Percentiles rank a stretch among this genome's conserved stretches.
Evolutionary conservation across 495 filamentous ascomycete genomes (phyloP).

Genomic region (Friedmanniomyces endolithicus): DNA sequence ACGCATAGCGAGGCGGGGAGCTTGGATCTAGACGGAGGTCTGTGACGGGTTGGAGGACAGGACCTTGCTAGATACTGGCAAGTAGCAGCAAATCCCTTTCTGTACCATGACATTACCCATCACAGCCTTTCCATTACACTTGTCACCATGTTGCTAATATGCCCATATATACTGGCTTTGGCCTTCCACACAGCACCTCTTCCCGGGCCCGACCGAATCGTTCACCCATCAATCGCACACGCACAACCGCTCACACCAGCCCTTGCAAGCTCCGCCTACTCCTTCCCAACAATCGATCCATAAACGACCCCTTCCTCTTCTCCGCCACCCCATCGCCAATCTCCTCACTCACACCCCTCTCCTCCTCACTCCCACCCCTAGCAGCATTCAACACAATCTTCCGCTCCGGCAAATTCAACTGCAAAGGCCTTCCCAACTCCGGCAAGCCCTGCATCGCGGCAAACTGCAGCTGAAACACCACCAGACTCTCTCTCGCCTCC

Average conservation of each 20-base stretch:
- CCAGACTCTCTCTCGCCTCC: slow-evolving; percentile 17
- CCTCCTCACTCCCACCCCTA: neutral
- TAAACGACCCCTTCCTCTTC: slow-evolving; percentile 16
- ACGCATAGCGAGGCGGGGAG: neutral
- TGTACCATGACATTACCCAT: no score
- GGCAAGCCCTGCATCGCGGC: neutral
- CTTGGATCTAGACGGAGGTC: neutral
- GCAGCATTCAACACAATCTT: neutral
- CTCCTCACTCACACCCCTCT: neutral
- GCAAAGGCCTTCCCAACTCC: slow-evolving; percentile 4
- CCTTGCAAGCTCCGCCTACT: slow-evolving; percentile 6
- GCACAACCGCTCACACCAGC: neutral
- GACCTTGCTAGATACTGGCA: no score
- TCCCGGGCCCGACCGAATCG: neutral
- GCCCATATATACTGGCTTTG: neutral
- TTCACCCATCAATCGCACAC: neutral
- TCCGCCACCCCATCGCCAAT: slow-evolving; percentile 6
- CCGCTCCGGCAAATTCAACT: slow-evolving; percentile 8
- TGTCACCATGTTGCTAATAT: neutral
- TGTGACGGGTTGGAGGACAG: neutral
- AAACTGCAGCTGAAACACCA: slow-evolving; percentile 14
- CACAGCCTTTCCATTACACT: no score
- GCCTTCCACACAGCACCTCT: no score
- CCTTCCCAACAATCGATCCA: slow-evolving; percentile 19
- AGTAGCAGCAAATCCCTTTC: no score